Evolutionary conservation across 2,329 filamentous ascomycete species (phyloP).

Genomic region (Fusarium ramigenum): DNA sequence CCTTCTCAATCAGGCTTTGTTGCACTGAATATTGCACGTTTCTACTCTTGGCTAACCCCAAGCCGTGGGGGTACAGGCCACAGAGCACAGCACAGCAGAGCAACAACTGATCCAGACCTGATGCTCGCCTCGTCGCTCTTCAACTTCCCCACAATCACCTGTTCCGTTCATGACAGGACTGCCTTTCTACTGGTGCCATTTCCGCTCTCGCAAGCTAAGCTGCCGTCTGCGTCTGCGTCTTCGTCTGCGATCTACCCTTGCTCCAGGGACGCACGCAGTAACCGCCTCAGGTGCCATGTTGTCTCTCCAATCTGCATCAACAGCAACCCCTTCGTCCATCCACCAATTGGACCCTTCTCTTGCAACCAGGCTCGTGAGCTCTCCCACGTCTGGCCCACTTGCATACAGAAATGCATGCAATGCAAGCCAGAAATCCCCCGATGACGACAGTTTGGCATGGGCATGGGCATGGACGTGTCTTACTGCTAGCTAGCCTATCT

Average conservation of each 20-base stretch:
- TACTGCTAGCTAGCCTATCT: neutral
- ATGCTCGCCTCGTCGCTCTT: slow-evolving; percentile 17
- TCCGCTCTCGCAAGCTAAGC: slow-evolving; percentile 9
- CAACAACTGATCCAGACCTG: slow-evolving; percentile 7
- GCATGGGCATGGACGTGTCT: slow-evolving; percentile 17
- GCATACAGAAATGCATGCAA: slow-evolving; percentile 33
- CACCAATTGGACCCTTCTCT: slow-evolving; percentile 24
- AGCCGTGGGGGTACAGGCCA: slow-evolving; percentile 34
- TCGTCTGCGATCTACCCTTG: slow-evolving; percentile 28
- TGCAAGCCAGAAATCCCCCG: slow-evolving; percentile 29
- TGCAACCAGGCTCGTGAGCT: slow-evolving; percentile 29
- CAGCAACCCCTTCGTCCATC: slow-evolving; percentile 20
- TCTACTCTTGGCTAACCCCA: slow-evolving; percentile 19
- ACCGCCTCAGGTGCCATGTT: slow-evolving; percentile 20
- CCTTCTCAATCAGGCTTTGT: neutral
- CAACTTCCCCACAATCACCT: slow-evolving; percentile 37
- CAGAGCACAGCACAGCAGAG: neutral
- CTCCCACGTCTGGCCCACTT: slow-evolving; percentile 20
- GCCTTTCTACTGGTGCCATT: slow-evolving; percentile 20
- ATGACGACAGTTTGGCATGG: slow-evolving; percentile 38
- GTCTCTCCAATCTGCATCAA: slow-evolving; percentile 33
- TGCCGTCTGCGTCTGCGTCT: slow-evolving; percentile 24
- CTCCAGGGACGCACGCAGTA: slow-evolving; percentile 19
- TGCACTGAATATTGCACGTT: slow-evolving; percentile 5
- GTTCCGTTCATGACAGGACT: slow-evolving; percentile 17